These are phyloP conservation scores for Capsicum chinense DNA, from an alignment of 257 asterid genomes.

Conservation along the genomic window DNA sequence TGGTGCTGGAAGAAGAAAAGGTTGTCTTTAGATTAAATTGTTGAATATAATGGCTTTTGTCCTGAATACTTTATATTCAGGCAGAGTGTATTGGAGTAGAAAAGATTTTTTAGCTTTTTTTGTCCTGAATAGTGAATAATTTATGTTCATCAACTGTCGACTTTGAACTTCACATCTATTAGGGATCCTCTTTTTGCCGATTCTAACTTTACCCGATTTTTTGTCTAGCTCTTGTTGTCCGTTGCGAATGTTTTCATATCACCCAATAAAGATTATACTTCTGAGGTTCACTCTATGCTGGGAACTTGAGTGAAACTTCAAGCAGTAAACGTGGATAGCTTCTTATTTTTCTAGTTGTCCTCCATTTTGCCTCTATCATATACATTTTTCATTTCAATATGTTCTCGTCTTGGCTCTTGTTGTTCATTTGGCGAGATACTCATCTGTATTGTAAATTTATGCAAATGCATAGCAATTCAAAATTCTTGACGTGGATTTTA, in stretches of 20 bases:
- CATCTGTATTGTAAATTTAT: background rate
- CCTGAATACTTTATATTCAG: background rate
- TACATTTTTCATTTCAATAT: background rate
- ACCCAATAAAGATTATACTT: background rate
- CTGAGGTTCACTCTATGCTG: background rate
- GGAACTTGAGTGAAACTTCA: background rate
- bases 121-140: background rate
- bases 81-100: background rate
- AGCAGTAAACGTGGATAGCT: background rate
- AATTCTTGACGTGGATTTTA: background rate
- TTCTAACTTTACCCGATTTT: background rate
- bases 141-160: background rate
- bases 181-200: background rate
- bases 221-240: background rate
- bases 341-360: background rate
- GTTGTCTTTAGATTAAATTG: background rate
- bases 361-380: background rate
- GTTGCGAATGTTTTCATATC: background rate
- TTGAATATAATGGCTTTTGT: background rate
- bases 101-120: background rate
- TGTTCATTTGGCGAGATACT: background rate
- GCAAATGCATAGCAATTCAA: background rate
- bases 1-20: background rate
- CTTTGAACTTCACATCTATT: slow-evolving; percentile 4
- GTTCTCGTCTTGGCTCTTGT: background rate